Conservation (phyloP, 805 yeast genomes). For the Kazachstania martiniae region DNA sequence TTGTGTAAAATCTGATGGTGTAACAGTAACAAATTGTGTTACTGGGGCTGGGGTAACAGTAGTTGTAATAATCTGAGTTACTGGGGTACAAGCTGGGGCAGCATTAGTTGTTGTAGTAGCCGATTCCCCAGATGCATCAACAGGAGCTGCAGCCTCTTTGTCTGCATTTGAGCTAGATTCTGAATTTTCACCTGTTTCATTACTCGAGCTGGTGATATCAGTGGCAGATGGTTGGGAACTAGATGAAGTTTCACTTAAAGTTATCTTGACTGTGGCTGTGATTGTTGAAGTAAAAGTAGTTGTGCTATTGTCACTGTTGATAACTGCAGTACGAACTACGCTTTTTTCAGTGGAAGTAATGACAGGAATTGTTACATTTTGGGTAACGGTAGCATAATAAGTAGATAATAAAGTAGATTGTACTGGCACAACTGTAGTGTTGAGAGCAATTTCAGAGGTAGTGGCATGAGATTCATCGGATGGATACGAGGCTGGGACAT, state of each 20-base stretch:
- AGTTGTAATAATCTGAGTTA: neutral
- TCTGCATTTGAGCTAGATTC: no score
- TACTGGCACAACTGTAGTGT: neutral
- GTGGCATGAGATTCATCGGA: neutral
- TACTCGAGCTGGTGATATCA: no score
- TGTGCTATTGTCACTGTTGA: no score
- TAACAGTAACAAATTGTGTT: constrained; percentile 11
- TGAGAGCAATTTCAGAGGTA: neutral
- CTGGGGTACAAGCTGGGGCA: constrained; percentile 3
- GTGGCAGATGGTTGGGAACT: constrained; percentile 1
- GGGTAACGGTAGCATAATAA: neutral
- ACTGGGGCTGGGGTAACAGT: constrained; percentile 4
- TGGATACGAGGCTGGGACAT: neutral
- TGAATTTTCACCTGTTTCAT: no score
- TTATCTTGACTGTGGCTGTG: constrained; percentile 13
- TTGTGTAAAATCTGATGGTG: constrained; percentile 10
- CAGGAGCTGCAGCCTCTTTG: no score
- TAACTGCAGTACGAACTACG: no score
- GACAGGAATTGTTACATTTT: no score
- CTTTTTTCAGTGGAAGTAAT: neutral
- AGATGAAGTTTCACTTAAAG: constrained; percentile 5
- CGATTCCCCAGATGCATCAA: no score
- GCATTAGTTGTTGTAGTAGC: no score
- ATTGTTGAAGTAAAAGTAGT: constrained; percentile 13
- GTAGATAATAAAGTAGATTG: neutral